Conservation (phyloP, 2,329 filamentous ascomycete genomes). For the Pezicula carpinea region DNA sequence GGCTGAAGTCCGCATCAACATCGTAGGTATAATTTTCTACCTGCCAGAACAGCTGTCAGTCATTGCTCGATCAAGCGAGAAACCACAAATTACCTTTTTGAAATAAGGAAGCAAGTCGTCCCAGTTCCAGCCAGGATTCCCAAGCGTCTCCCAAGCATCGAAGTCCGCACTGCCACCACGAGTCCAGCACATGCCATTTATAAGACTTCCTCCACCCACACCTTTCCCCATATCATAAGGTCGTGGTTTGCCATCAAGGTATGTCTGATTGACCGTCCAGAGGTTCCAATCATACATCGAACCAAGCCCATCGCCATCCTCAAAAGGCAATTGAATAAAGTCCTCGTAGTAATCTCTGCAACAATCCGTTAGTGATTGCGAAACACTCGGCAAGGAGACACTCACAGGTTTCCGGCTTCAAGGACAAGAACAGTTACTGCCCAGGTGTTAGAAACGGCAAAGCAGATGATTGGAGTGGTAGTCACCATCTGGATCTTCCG, state of each 20-base stretch:
- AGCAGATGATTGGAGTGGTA: neutral
- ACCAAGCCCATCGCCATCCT: slow-evolving; percentile 15
- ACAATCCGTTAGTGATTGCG: neutral
- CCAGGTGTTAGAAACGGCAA: slow-evolving; percentile 1
- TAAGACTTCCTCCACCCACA: slow-evolving; percentile 33
- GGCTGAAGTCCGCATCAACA: slow-evolving; percentile 17
- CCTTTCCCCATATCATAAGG: slow-evolving; percentile 19
- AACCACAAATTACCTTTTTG: slow-evolving; percentile 25
- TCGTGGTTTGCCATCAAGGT: slow-evolving; percentile 18
- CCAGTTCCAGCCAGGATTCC: no score
- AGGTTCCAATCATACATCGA: no score
- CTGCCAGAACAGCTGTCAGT: slow-evolving; percentile 8
- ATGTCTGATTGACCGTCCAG: neutral
- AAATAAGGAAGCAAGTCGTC: slow-evolving; percentile 31
- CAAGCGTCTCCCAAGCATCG: slow-evolving; percentile 17
- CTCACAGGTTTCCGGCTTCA: slow-evolving; percentile 22
- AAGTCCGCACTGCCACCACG: slow-evolving; percentile 11
- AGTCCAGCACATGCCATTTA: slow-evolving; percentile 33
- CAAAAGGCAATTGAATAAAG: slow-evolving; percentile 19
- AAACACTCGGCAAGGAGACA: neutral
- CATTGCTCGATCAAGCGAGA: neutral
- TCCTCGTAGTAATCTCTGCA: slow-evolving; percentile 21
- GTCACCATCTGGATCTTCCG: slow-evolving; percentile 28
- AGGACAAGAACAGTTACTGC: slow-evolving; percentile 21
- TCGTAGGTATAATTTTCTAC: slow-evolving; percentile 33